Evolutionary conservation across 2,329 filamentous ascomycete species (phyloP).

Genomic region (Xylariaceae sp.): DNA sequence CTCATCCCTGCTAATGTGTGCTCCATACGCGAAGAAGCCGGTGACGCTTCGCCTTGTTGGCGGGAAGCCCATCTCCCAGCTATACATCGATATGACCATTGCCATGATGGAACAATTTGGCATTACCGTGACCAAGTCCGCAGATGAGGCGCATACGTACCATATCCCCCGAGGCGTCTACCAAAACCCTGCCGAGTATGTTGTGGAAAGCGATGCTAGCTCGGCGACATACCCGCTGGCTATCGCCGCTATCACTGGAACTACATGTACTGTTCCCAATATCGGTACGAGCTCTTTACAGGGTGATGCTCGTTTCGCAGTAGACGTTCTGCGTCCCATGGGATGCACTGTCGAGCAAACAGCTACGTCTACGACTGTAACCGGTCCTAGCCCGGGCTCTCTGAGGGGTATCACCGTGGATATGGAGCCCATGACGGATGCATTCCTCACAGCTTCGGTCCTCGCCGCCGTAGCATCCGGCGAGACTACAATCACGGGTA

Average conservation of each 20-base stretch:
- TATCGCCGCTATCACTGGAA: conserved; percentile 90
- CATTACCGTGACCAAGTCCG: conserved; percentile 69
- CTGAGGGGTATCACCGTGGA: conserved; percentile 76
- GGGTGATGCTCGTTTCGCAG: conserved; percentile 88
- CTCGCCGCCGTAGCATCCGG: conserved; percentile 83
- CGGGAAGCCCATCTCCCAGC: conserved; percentile 95
- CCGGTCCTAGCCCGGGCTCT: conserved; percentile 69
- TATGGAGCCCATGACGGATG: conserved; percentile 99
- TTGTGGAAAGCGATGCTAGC: conserved; percentile 94
- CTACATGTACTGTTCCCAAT: conserved; percentile 91
- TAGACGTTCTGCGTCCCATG: conserved; percentile 88
- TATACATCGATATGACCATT: conserved; percentile 98
- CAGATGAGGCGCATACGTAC: conserved; percentile 81
- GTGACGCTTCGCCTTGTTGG: conserved; percentile 86
- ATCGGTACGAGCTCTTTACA: conserved; percentile 90
- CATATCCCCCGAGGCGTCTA: conserved; percentile 84
- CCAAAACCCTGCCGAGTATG: conserved; percentile 76
- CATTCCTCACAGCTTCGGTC: conserved; percentile 91
- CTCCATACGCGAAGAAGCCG: conserved; percentile 90
- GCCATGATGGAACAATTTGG: conserved; percentile 96
- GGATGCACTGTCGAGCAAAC: conserved; percentile 86
- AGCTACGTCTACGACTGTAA: conserved; percentile 82
- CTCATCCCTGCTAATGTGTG: conserved; percentile 92
- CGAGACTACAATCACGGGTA: conserved; percentile 81
- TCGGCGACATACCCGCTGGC: conserved; percentile 95